Percentiles rank a stretch among this genome's conserved stretches.
Evolutionary conservation across 2,329 filamentous ascomycete genomes (phyloP).

Genomic region (Colletotrichum filicis): DNA sequence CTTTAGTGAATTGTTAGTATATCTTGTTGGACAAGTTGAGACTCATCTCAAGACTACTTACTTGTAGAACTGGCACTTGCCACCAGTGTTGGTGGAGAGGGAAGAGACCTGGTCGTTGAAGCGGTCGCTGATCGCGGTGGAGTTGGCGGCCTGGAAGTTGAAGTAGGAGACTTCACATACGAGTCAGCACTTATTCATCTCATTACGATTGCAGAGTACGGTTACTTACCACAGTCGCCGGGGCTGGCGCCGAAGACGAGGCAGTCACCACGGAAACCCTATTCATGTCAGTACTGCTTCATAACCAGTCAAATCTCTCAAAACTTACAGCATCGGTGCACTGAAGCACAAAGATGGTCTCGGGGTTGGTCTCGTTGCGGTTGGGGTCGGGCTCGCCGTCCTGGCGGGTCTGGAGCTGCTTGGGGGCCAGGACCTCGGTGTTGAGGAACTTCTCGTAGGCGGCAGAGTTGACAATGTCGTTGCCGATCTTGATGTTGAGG

Average conservation of each 20-base stretch:
- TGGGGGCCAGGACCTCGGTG: not conserved
- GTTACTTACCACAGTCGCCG: slow-evolving; percentile 11
- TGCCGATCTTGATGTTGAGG: not conserved
- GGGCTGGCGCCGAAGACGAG: slow-evolving; percentile 17
- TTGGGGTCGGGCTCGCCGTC: slow-evolving; percentile 26
- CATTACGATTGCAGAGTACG: too few species aligned
- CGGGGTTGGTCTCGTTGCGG: slow-evolving; percentile 19
- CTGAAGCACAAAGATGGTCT: slow-evolving; percentile 19
- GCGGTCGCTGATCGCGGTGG: slow-evolving; percentile 8
- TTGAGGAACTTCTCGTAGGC: slow-evolving; percentile 7
- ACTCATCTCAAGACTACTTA: not conserved
- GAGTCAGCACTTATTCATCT: not conserved
- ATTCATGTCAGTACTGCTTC: not conserved
- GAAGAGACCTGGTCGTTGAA: slow-evolving; percentile 26
- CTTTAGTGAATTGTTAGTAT: not conserved
- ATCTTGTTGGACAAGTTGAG: not conserved
- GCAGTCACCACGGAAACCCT: slow-evolving; percentile 32
- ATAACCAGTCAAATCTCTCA: too few species aligned
- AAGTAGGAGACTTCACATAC: slow-evolving; percentile 15
- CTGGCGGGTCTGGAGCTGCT: not conserved
- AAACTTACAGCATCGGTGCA: slow-evolving; percentile 9
- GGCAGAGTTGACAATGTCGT: slow-evolving; percentile 11
- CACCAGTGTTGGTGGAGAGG: slow-evolving; percentile 26
- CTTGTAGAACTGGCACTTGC: slow-evolving; percentile 30
- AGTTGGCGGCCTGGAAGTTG: slow-evolving; percentile 10